Evolutionary conservation across 2,329 filamentous ascomycete genomes (phyloP).

Genomic region (Grosmannia serpens): DNA sequence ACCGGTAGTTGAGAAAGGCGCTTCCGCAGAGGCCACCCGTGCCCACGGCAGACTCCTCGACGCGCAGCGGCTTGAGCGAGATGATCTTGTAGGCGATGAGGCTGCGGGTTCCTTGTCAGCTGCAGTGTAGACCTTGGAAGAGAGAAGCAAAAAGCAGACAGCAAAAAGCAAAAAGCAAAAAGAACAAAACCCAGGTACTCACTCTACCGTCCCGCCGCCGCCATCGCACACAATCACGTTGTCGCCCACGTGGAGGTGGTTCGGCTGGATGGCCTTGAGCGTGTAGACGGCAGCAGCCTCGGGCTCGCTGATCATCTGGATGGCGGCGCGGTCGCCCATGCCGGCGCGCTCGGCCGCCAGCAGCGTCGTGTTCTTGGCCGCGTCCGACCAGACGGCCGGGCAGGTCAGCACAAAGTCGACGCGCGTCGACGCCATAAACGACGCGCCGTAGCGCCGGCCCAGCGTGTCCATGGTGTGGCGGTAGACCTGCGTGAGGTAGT

Average conservation of each 20-base stretch:
- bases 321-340: slow-evolving; percentile 58
- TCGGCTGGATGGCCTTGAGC: slow-evolving; percentile 66
- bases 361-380: slow-evolving; percentile 73
- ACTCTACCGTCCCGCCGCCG: slow-evolving; percentile 58
- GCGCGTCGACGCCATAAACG: slow-evolving; percentile 64
- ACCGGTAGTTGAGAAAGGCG: slow-evolving; percentile 69
- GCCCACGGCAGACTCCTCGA: slow-evolving; percentile 70
- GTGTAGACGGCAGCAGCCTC: slow-evolving; percentile 74
- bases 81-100: slow-evolving; percentile 75
- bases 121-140: background rate
- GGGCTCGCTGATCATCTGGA: slow-evolving; percentile 72
- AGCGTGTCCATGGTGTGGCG: slow-evolving; percentile 70
- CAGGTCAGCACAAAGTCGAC: slow-evolving; percentile 73
- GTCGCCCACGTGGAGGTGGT: slow-evolving; percentile 57
- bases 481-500: slow-evolving; percentile 68
- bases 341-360: slow-evolving; percentile 68
- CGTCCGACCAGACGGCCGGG: slow-evolving; percentile 75
- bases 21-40: slow-evolving; percentile 69
- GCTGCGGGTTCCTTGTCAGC: slow-evolving; percentile 19
- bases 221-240: slow-evolving; percentile 54
- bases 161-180: background rate
- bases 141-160: background rate
- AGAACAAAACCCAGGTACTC: slow-evolving; percentile 16
- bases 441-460: slow-evolving; percentile 61
- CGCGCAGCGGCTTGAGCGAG: slow-evolving; percentile 56